A percentile compares a stretch with the other conserved stretches of the same genome.
Evolutionary conservation across 768 basidiomycete genomes (phyloP).

Genomic region (Amanita pallidorosea): DNA sequence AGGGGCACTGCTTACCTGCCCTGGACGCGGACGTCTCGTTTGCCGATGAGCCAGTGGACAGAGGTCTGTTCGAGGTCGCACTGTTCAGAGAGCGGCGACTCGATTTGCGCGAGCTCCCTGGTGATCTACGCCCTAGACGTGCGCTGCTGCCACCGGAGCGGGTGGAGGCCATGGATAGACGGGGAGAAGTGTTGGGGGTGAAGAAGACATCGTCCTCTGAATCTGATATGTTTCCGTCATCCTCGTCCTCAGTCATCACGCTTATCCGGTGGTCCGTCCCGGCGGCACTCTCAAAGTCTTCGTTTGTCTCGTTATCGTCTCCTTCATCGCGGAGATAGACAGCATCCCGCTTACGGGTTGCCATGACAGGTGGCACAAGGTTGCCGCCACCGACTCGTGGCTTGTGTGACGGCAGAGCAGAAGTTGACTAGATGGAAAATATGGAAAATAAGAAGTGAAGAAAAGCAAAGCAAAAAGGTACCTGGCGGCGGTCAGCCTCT

Average conservation of each 20-base stretch:
- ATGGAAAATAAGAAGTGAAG: not conserved
- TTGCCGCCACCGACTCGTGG: not conserved
- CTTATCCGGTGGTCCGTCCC: not conserved
- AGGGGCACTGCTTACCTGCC: not conserved
- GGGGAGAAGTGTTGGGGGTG: conserved; percentile 48
- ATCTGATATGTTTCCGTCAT: conserved; percentile 3
- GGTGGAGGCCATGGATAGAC: conserved; percentile 28
- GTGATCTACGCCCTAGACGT: conserved; percentile 1
- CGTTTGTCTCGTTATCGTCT: not conserved
- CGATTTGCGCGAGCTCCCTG: not conserved
- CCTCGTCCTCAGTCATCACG: conserved; percentile 1
- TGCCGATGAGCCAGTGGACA: not conserved
- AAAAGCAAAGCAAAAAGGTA: not conserved
- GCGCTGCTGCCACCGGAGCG: conserved; percentile 12
- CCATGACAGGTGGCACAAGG: not conserved
- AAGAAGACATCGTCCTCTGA: conserved; percentile 33
- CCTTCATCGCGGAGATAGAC: not conserved
- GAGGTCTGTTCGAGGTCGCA: not conserved
- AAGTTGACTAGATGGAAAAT: not conserved
- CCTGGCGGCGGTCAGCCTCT: conserved; percentile 6
- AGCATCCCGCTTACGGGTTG: not conserved
- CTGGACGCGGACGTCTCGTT: not conserved
- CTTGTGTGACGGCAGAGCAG: not conserved
- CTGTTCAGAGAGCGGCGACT: conserved; percentile 7
- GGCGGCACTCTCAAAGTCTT: not conserved